These are phyloP conservation scores for Xylaria sp. DNA, from an alignment of 2,329 filamentous ascomycete genomes.

Conservation along the genomic window DNA sequence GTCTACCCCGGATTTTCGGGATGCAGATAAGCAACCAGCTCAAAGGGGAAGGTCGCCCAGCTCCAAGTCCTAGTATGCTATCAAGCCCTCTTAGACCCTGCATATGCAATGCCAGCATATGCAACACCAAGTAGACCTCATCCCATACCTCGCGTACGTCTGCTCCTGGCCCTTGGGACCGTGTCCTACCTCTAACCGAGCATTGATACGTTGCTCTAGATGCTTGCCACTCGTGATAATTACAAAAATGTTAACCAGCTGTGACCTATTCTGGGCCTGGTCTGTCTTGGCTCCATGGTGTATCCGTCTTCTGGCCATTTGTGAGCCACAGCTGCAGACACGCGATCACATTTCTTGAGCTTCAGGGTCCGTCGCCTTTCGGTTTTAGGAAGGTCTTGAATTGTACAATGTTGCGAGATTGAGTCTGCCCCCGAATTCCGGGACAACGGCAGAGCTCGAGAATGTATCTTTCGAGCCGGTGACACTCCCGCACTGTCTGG, in stretches of 20 bases:
- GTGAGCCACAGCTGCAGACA: neutral
- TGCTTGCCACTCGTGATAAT: neutral
- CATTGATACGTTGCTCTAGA: neutral
- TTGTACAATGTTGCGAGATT: neutral
- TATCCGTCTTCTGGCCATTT: neutral
- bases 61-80: neutral
- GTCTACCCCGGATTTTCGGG: neutral
- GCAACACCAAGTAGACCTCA: neutral
- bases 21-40: neutral
- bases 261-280: neutral
- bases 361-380: neutral
- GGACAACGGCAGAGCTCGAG: neutral
- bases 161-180: neutral
- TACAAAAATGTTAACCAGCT: neutral
- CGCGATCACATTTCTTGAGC: neutral
- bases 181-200: neutral
- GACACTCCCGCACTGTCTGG: constrained; percentile 1
- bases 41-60: neutral
- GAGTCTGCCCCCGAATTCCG: neutral
- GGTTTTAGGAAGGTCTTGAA: constrained; percentile 9
- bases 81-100: neutral
- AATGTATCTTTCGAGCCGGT: constrained; percentile 11
- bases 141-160: neutral
- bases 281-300: neutral
- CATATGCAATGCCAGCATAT: neutral